Evolutionary conservation across 176 grass and related monocot genomes (phyloP).

Genomic region (Chloris gayana): DNA sequence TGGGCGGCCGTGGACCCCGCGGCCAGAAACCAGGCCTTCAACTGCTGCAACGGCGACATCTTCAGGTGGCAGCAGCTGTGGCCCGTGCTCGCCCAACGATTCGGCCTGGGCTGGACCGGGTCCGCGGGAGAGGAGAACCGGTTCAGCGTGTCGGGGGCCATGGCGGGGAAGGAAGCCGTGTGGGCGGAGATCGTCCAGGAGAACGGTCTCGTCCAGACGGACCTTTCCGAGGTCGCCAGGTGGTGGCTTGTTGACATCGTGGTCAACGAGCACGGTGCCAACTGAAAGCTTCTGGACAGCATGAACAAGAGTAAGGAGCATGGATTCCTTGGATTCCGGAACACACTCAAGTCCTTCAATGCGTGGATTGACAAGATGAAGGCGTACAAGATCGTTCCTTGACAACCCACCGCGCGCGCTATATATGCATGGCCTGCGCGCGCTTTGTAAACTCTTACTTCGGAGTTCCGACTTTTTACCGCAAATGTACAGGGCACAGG

Average conservation of each 20-base stretch:
- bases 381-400: slow-evolving; percentile 79
- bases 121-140: slow-evolving; percentile 61
- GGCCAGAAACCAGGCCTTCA: slow-evolving; percentile 86
- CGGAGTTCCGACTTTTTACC: too few species aligned
- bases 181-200: slow-evolving; percentile 78
- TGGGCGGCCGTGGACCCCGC: slow-evolving; percentile 78
- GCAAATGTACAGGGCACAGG: too few species aligned
- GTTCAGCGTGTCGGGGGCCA: slow-evolving; percentile 60
- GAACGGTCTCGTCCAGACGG: slow-evolving; percentile 48
- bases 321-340: slow-evolving; percentile 83
- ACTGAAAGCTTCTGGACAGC: slow-evolving; percentile 41
- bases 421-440: too few species aligned
- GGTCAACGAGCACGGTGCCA: background rate
- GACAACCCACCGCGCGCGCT: too few species aligned
- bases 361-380: slow-evolving; percentile 80
- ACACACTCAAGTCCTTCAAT: slow-evolving; percentile 65
- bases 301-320: slow-evolving; percentile 99
- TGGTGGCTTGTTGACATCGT: slow-evolving; percentile 63
- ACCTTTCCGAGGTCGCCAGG: slow-evolving; percentile 57
- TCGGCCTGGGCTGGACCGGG: slow-evolving; percentile 59
- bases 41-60: slow-evolving; percentile 81
- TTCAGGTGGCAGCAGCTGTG: slow-evolving; percentile 92
- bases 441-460: too few species aligned
- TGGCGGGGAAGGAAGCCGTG: slow-evolving; percentile 61
- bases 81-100: slow-evolving; percentile 67